Conservation (phyloP, 208 protist genomes). For the Trypanosoma mega region DNA sequence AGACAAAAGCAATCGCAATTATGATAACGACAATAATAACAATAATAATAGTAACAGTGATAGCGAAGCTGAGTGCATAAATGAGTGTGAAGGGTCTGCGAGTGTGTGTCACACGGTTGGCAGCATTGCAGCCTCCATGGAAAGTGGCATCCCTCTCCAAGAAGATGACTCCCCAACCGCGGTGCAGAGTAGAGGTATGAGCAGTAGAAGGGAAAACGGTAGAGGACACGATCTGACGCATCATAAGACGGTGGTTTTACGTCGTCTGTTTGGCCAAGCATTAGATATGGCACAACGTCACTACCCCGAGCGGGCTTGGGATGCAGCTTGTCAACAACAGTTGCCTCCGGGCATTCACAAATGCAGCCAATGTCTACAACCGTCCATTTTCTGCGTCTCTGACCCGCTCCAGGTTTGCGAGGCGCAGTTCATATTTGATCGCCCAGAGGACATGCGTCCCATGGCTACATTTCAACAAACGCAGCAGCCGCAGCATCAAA, state of each 20-base stretch:
- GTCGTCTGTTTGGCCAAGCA: slow-evolving; percentile 59
- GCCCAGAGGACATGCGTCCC: slow-evolving; percentile 6
- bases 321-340: too few relatives aligned
- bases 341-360: slow-evolving; percentile 24
- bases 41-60: too few relatives aligned
- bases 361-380: slow-evolving; percentile 42
- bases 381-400: slow-evolving; percentile 66
- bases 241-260: too few relatives aligned
- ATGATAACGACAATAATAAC: too few relatives aligned
- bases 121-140: not conserved
- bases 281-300: slow-evolving; percentile 40
- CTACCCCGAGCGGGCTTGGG: slow-evolving; percentile 44
- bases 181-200: too few relatives aligned
- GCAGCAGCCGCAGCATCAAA: slow-evolving; percentile 16
- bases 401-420: slow-evolving; percentile 58
- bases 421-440: slow-evolving; percentile 57
- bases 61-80: too few relatives aligned
- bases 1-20: too few relatives aligned
- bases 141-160: too few relatives aligned
- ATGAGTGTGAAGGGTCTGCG: slow-evolving; percentile 3
- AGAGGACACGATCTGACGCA: too few relatives aligned
- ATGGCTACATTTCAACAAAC: too few relatives aligned
- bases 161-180: too few relatives aligned
- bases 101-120: not conserved
- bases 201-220: too few relatives aligned